Evolutionary conservation across 495 filamentous ascomycete species (phyloP).

Genomic region (Penicillium antarcticum): DNA sequence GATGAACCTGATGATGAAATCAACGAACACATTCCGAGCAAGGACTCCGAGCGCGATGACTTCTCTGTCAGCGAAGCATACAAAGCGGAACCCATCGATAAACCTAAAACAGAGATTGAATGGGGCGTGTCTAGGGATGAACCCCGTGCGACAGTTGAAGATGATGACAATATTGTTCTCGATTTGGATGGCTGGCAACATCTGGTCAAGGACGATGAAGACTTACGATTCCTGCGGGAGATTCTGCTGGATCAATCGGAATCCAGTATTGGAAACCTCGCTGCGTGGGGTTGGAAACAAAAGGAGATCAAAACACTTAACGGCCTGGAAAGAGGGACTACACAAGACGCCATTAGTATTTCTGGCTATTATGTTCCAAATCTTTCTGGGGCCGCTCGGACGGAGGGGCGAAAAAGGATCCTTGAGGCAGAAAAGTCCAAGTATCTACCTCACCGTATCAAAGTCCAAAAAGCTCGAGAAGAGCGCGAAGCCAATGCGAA

Average conservation of each 20-base stretch:
- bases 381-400: conserved; percentile 76
- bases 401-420: conserved; percentile 91
- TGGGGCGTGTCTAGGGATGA: conserved; percentile 60
- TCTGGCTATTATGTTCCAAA: conserved; percentile 92
- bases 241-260: conserved; percentile 44
- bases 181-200: conserved; percentile 79
- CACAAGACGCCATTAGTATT: conserved; percentile 57
- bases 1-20: not conserved
- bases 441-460: conserved; percentile 95
- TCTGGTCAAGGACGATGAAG: conserved; percentile 76
- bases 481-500: conserved; percentile 79
- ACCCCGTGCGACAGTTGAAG: conserved; percentile 63
- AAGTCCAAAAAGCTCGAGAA: conserved; percentile 84
- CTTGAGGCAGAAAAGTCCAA: conserved; percentile 95
- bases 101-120: conserved; percentile 46
- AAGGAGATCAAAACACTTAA: conserved; percentile 87
- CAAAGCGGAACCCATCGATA: conserved; percentile 16
- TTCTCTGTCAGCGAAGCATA: conserved; percentile 27
- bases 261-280: conserved; percentile 60
- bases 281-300: conserved; percentile 85
- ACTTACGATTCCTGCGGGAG: conserved; percentile 55
- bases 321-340: conserved; percentile 49
- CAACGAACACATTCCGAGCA: not conserved
- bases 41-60: conserved; percentile 2
- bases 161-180: conserved; percentile 62